A percentile compares a stretch with the other conserved stretches of the same genome.
phyloP scores from a whole-genome alignment of 1,284 basidiomycete species.

The Grifola frondosa region DNA sequence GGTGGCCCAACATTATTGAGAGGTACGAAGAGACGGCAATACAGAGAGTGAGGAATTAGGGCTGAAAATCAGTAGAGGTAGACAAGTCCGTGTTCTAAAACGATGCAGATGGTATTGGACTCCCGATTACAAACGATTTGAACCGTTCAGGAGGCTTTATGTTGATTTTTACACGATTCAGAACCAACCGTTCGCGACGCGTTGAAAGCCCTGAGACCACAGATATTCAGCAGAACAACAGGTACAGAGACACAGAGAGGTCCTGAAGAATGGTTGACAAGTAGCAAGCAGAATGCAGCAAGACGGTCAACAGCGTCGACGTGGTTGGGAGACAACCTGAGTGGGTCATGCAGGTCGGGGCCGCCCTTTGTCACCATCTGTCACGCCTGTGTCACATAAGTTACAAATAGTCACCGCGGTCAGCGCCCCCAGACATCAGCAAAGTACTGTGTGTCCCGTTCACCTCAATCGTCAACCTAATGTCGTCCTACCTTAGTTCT shows the following conservation, averaged over 20 bases:
- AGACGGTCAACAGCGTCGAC: slow-evolving; percentile 18
- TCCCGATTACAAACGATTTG: no score
- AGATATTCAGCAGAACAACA: no score
- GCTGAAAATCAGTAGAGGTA: no score
- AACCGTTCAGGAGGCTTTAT: no score
- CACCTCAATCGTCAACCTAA: slow-evolving; percentile 22
- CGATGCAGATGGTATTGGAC: no score
- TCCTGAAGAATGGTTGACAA: neutral
- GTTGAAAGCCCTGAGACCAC: no score
- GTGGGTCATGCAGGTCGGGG: slow-evolving; percentile 23
- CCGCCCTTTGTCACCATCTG: slow-evolving; percentile 21
- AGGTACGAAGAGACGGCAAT: no score
- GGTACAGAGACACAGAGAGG: slow-evolving; percentile 2
- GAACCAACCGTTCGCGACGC: no score
- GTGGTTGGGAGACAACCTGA: slow-evolving; percentile 27
- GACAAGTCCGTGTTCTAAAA: no score
- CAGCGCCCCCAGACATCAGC: slow-evolving; percentile 8
- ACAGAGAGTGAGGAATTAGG: no score
- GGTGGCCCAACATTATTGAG: slow-evolving; percentile 82
- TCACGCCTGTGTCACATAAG: slow-evolving; percentile 13
- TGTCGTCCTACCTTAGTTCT: slow-evolving; percentile 48
- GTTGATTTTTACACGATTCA: no score
- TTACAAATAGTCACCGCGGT: neutral
- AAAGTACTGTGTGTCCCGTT: slow-evolving; percentile 11
- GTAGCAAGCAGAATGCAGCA: slow-evolving; percentile 3